Percentiles rank a stretch among this genome's conserved stretches.
phyloP scores from a whole-genome alignment of 192 early-diverging fungal species.

The Obelidium mucronatum region DNA sequence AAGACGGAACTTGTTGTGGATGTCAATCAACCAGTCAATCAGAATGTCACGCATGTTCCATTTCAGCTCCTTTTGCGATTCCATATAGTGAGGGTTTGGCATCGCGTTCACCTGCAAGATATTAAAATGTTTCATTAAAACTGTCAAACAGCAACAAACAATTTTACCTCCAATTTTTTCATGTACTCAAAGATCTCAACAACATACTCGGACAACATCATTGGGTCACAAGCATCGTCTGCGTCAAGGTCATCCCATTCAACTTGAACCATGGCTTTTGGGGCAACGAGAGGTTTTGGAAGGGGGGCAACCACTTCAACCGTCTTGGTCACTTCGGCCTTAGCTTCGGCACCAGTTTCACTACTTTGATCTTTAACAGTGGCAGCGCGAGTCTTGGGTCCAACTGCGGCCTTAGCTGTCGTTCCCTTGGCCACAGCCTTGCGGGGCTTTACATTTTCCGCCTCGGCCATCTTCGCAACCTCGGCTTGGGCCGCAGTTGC shows the following conservation, averaged over 20 bases:
- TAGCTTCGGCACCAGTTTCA: constrained; percentile 6
- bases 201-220: constrained; percentile 95
- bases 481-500: constrained; percentile 25
- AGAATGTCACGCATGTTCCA: constrained; percentile 94
- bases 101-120: constrained; percentile 60
- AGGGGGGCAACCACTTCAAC: not conserved
- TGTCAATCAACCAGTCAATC: constrained; percentile 96
- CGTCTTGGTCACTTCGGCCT: not conserved
- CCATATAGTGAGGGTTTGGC: constrained; percentile 85
- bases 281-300: not conserved
- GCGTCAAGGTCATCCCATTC: constrained; percentile 76
- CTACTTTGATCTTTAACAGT: constrained; percentile 9
- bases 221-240: constrained; percentile 80
- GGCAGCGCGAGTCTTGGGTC: constrained; percentile 24
- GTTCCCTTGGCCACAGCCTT: not conserved
- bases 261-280: not conserved
- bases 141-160: constrained; percentile 1
- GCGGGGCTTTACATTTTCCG: not conserved
- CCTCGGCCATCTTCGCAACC: constrained; percentile 12
- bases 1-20: constrained; percentile 89
- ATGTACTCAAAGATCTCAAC: constrained; percentile 92
- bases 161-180: constrained; percentile 70
- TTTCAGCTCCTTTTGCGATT: constrained; percentile 80
- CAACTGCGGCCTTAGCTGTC: not conserved
- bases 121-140: not conserved